Conservation (phyloP, 805 yeast species). For the Nakazawaea ernobii region DNA sequence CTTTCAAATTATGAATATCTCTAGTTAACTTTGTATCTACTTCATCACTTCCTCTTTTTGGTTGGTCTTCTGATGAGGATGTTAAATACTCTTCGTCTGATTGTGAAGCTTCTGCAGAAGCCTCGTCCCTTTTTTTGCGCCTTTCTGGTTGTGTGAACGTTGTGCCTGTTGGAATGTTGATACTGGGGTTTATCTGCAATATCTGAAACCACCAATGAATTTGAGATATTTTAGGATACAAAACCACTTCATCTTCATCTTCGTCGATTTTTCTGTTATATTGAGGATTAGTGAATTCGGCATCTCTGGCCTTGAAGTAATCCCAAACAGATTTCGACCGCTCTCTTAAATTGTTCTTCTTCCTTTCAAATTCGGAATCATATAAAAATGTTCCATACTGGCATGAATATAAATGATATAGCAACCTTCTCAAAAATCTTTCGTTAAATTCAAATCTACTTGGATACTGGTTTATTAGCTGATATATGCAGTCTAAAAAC, state of each 20-base stretch:
- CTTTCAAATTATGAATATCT: conserved; percentile 1
- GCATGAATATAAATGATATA: conserved; percentile 87
- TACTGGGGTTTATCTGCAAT: conserved; percentile 50
- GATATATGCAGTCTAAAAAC: conserved; percentile 85
- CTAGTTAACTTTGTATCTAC: conserved; percentile 3
- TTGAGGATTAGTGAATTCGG: conserved; percentile 57
- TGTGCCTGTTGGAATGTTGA: conserved; percentile 44
- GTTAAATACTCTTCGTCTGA: not conserved
- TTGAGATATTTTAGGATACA: conserved; percentile 52
- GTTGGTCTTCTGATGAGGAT: not conserved
- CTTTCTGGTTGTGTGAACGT: conserved; percentile 23
- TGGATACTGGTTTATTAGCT: conserved; percentile 67
- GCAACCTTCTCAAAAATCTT: conserved; percentile 72
- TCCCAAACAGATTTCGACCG: conserved; percentile 87
- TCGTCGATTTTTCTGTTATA: conserved; percentile 26
- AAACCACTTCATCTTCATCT: conserved; percentile 36
- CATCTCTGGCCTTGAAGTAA: conserved; percentile 71
- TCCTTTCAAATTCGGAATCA: conserved; percentile 64
- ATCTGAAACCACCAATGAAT: conserved; percentile 89
- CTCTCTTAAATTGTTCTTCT: conserved; percentile 31
- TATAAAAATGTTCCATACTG: conserved; percentile 90
- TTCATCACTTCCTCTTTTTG: conserved; percentile 2
- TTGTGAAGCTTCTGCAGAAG: not conserved
- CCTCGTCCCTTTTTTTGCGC: not conserved
- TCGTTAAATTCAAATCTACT: conserved; percentile 80